Percentiles rank a stretch among this genome's conserved stretches.
These are phyloP conservation scores for Aurinia saxatilis DNA, from an alignment of 345 rosid genomes.

Conservation along the genomic window DNA sequence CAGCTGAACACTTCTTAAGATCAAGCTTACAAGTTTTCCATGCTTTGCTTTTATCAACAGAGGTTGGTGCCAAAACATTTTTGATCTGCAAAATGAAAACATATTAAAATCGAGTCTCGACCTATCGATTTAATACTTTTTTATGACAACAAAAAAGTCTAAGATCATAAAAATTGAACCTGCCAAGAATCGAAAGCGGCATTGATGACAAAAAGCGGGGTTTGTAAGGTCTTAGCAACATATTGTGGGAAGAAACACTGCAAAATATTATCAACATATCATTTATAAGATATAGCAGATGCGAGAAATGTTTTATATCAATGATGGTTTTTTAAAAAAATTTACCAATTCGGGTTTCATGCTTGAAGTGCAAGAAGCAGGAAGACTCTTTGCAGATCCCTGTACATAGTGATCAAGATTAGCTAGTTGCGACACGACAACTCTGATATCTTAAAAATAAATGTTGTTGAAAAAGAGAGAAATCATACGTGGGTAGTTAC, in stretches of 20 bases:
- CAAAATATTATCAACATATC: background rate
- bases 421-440: background rate
- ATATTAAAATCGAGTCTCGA: background rate
- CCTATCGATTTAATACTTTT: no score
- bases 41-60: conserved; percentile 51
- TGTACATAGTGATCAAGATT: conserved; percentile 23
- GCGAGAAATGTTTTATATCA: background rate
- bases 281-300: background rate
- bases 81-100: conserved; percentile 39
- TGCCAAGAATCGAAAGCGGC: conserved; percentile 94
- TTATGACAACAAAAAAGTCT: no score
- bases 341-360: conserved; percentile 61
- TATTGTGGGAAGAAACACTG: conserved; percentile 99
- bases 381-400: conserved; percentile 82
- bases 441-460: background rate
- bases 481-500: conserved; percentile 61
- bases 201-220: conserved; percentile 80
- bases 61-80: conserved; percentile 74
- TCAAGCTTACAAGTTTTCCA: conserved; percentile 80
- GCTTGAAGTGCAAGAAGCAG: conserved; percentile 66
- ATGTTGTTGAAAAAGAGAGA: background rate
- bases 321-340: background rate
- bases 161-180: conserved; percentile 33
- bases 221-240: conserved; percentile 44
- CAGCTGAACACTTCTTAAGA: conserved; percentile 48